These are phyloP conservation scores for Pythium inflatum DNA, from an alignment of 352 stramenopile species.

Conservation along the genomic window DNA sequence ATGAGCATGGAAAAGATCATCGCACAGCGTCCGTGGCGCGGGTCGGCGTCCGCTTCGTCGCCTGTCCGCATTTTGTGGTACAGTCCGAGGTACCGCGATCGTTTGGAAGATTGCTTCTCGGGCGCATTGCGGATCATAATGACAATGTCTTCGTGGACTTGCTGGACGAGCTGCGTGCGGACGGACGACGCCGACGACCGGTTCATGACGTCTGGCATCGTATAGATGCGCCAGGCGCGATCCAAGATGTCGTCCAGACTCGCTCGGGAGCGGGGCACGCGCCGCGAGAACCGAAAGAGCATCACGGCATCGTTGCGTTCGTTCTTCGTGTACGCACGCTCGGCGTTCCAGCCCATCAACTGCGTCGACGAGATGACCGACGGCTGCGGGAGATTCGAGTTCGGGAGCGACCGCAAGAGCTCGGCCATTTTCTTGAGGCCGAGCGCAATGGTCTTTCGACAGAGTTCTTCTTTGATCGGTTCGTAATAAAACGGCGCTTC, in stretches of 20 bases:
- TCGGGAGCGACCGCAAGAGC: conserved; percentile 9
- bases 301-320: conserved; percentile 23
- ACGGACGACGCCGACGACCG: conserved; percentile 18
- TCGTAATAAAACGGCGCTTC: conserved; percentile 34
- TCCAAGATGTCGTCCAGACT: conserved; percentile 16
- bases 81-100: conserved; percentile 25
- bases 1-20: conserved; percentile 32
- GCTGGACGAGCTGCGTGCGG: conserved; percentile 26
- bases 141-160: conserved; percentile 32
- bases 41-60: conserved; percentile 2
- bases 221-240: conserved; percentile 29
- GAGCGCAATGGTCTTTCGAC: conserved; percentile 22
- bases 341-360: conserved; percentile 24
- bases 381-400: neutral
- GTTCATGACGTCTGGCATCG: conserved; percentile 22
- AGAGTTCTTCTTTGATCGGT: conserved; percentile 22
- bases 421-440: conserved; percentile 28
- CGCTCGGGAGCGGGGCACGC: neutral
- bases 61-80: conserved; percentile 23
- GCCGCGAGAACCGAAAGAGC: conserved; percentile 27
- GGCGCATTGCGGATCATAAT: conserved; percentile 33
- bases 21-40: conserved; percentile 1
- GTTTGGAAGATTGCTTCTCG: conserved; percentile 12
- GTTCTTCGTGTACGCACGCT: conserved; percentile 18
- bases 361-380: conserved; percentile 4